Evolutionary conservation across 2,329 filamentous ascomycete species (phyloP).

Genomic region (Phoma sp.): DNA sequence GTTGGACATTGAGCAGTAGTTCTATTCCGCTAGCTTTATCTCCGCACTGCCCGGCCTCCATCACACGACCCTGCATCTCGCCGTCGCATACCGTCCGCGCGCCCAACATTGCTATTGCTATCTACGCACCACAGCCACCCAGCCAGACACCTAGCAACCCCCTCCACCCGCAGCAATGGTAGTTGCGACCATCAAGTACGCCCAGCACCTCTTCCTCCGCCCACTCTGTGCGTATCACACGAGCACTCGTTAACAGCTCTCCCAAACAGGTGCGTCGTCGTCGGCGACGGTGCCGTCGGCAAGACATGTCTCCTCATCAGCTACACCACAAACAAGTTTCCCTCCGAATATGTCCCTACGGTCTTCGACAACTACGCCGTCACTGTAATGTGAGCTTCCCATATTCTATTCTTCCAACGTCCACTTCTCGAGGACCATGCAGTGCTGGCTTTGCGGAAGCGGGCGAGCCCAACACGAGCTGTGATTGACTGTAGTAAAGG

Average conservation of each 20-base stretch:
- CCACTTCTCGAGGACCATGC: background rate
- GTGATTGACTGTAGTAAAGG: constrained; percentile 62
- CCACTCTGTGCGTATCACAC: background rate
- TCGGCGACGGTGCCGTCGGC: constrained; percentile 98
- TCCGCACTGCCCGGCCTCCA: constrained; percentile 27
- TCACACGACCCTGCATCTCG: constrained; percentile 22
- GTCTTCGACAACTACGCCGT: constrained; percentile 99
- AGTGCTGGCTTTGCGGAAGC: background rate
- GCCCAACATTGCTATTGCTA: constrained; percentile 12
- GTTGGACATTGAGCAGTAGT: constrained; percentile 42
- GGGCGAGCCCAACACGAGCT: constrained; percentile 4
- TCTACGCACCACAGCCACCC: constrained; percentile 5
- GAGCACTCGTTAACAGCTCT: constrained; percentile 17
- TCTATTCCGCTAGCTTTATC: constrained; percentile 29
- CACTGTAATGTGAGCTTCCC: constrained; percentile 86
- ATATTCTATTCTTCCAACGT: constrained; percentile 5
- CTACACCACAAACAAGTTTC: constrained; percentile 99
- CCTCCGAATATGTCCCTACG: constrained; percentile 98
- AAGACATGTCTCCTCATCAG: constrained; percentile 99
- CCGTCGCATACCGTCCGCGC: constrained; percentile 17
- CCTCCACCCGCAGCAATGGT: constrained; percentile 40
- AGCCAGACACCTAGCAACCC: constrained; percentile 1
- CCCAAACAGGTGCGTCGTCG: constrained; percentile 84
- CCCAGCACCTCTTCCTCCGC: constrained; percentile 14
- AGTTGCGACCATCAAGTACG: constrained; percentile 52